phyloP scores from a whole-genome alignment of 441 rosid genomes.

The Euphorbia celastroides region DNA sequence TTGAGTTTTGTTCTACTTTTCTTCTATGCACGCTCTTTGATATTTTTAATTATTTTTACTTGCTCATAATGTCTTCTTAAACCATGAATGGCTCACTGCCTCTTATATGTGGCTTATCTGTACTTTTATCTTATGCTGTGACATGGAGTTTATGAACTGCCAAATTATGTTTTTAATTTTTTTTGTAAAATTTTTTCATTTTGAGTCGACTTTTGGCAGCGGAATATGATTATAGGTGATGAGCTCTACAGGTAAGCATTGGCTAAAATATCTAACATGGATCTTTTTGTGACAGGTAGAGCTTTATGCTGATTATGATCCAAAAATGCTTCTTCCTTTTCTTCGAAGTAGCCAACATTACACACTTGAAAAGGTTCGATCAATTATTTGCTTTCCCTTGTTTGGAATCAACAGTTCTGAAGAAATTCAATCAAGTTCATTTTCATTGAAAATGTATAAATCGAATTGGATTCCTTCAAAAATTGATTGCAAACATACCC shows the following conservation, averaged over 20 bases:
- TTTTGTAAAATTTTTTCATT: neutral
- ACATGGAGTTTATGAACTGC: neutral
- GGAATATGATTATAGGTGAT: neutral
- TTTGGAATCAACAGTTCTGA: no score
- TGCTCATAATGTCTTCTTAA: no score
- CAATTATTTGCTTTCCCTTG: conserved; percentile 16
- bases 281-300: conserved; percentile 57
- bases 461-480: no score
- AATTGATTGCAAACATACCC: no score
- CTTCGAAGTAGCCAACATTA: conserved; percentile 98
- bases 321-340: conserved; percentile 94
- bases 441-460: no score
- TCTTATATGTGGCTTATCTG: neutral
- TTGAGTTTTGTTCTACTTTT: neutral
- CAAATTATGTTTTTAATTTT: neutral
- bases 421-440: no score
- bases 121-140: neutral
- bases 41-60: no score
- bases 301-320: conserved; percentile 89
- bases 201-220: neutral
- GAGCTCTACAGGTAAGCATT: conserved; percentile 1
- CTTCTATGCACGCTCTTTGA: no score
- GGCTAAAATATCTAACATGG: conserved; percentile 13
- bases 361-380: conserved; percentile 86
- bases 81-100: neutral